phyloP scores from a whole-genome alignment of 2,329 filamentous ascomycete species.

The Penicillium brevicompactum region DNA sequence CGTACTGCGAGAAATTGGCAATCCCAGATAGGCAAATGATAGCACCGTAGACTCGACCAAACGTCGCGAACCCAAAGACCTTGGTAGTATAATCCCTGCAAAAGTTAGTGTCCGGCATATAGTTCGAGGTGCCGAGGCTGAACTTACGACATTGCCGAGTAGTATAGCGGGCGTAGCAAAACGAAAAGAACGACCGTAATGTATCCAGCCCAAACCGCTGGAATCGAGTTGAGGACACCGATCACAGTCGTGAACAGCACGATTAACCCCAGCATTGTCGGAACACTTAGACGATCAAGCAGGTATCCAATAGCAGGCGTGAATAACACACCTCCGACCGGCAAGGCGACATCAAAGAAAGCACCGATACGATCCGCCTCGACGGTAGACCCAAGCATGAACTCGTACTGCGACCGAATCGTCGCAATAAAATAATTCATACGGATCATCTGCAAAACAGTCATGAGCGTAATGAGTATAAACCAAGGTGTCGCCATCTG shows the following conservation, averaged over 20 bases:
- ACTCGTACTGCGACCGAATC: slow-evolving; percentile 78
- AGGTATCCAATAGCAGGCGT: slow-evolving; percentile 83
- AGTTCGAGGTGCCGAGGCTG: neutral
- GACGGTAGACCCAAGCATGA: slow-evolving; percentile 65
- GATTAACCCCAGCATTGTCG: slow-evolving; percentile 68
- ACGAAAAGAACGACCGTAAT: slow-evolving; percentile 81
- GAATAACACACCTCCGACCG: slow-evolving; percentile 75
- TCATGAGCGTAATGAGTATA: slow-evolving; percentile 79
- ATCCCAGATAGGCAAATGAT: slow-evolving; percentile 85
- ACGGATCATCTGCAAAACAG: slow-evolving; percentile 72
- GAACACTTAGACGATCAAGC: slow-evolving; percentile 75
- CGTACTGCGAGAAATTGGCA: slow-evolving; percentile 80
- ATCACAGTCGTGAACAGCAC: slow-evolving; percentile 73
- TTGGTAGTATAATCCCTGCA: slow-evolving; percentile 78
- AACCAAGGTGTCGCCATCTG: slow-evolving; percentile 85
- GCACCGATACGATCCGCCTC: slow-evolving; percentile 72
- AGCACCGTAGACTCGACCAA: slow-evolving; percentile 86
- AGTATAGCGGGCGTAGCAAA: slow-evolving; percentile 84
- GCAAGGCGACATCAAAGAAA: slow-evolving; percentile 82
- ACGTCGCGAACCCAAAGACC: slow-evolving; percentile 89
- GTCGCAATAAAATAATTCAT: slow-evolving; percentile 96
- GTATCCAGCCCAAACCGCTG: slow-evolving; percentile 66
- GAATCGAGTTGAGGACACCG: slow-evolving; percentile 74
- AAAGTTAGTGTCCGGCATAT: neutral
- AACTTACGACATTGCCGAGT: slow-evolving; percentile 75